Conservation (phyloP, 805 yeast species). For the Spencermartinsiella europaea region DNA sequence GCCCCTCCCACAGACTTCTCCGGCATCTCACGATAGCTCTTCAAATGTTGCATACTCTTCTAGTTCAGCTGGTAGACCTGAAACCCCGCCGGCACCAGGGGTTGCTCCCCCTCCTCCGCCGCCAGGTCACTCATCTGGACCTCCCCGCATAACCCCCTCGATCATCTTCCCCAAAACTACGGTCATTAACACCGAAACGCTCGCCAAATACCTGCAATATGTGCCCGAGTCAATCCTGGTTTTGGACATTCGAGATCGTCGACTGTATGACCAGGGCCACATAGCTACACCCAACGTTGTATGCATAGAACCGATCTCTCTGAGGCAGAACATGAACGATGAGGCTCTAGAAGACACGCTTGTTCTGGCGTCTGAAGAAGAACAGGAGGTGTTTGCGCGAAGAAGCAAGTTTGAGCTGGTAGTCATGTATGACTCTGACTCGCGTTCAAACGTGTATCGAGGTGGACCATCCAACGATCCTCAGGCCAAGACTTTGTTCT, state of each 20-base stretch:
- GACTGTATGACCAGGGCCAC: conserved; percentile 58
- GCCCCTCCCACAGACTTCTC: background rate
- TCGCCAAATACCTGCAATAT: conserved; percentile 21
- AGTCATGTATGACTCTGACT: conserved; percentile 55
- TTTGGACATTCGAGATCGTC: conserved; percentile 64
- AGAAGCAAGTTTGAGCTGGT: conserved; percentile 57
- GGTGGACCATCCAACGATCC: conserved; percentile 20
- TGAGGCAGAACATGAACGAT: conserved; percentile 49
- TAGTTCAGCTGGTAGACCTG: background rate
- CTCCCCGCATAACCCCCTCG: background rate
- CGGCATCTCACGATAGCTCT: background rate
- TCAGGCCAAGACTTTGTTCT: conserved; percentile 18
- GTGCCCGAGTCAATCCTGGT: conserved; percentile 42
- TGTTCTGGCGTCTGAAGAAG: conserved; percentile 51
- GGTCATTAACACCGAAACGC: conserved; percentile 23
- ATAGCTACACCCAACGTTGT: conserved; percentile 51
- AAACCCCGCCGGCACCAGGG: background rate
- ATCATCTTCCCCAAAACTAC: conserved; percentile 27
- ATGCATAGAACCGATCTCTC: conserved; percentile 70
- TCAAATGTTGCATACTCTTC: background rate
- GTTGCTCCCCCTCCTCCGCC: background rate
- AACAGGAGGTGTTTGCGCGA: conserved; percentile 47
- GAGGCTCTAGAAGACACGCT: conserved; percentile 63
- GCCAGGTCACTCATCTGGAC: background rate
- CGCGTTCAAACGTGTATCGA: conserved; percentile 19